phyloP scores from a whole-genome alignment of 345 rosid species.

The Salix exigua region DNA sequence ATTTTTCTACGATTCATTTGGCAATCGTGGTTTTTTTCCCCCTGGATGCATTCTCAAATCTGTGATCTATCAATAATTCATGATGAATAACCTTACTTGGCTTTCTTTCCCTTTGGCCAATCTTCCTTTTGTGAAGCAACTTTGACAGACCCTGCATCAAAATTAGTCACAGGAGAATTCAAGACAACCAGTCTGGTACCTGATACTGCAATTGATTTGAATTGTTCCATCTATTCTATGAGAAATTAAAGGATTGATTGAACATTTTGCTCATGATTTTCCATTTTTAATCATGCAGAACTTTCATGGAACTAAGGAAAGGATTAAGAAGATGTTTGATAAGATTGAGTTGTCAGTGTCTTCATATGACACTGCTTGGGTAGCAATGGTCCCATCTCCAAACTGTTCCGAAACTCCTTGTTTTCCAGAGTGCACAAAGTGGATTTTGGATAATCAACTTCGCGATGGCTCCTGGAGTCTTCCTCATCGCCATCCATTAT shows the following conservation, averaged over 20 bases:
- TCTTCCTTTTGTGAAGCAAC: slow-evolving; percentile 30
- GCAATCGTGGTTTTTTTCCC: too few species aligned
- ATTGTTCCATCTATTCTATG: not conserved
- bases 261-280: not conserved
- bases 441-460: slow-evolving; percentile 76
- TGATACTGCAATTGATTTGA: slow-evolving; percentile 1
- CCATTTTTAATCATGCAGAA: slow-evolving; percentile 26
- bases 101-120: not conserved
- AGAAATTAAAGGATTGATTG: not conserved
- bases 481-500: slow-evolving; percentile 34
- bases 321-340: slow-evolving; percentile 54
- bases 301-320: slow-evolving; percentile 45
- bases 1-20: too few species aligned
- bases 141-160: slow-evolving; percentile 22
- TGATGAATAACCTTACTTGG: not conserved
- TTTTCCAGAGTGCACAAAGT: slow-evolving; percentile 64
- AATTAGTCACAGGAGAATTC: slow-evolving; percentile 15
- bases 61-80: too few species aligned
- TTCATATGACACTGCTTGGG: slow-evolving; percentile 88
- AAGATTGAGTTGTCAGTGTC: slow-evolving; percentile 63
- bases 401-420: slow-evolving; percentile 43
- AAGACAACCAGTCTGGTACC: slow-evolving; percentile 37
- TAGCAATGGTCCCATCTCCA: slow-evolving; percentile 78
- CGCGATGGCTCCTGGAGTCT: slow-evolving; percentile 86
- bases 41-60: too few species aligned